Evolutionary conservation across 306 rosid genomes (phyloP), one percentile per base, ranked within the genome.

Genomic region (Senna tora): DNA sequence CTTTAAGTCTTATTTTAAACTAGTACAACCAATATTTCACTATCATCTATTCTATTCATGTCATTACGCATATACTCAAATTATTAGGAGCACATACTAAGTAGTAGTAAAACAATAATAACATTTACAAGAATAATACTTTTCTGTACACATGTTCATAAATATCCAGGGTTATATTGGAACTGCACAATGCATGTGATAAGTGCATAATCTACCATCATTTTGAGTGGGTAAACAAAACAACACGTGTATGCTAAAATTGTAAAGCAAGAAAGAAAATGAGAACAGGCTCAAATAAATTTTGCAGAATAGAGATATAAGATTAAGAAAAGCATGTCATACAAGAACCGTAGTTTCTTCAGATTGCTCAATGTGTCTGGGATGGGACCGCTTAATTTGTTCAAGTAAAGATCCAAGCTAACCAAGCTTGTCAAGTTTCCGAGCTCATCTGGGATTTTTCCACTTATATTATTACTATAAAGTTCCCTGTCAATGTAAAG

Each of bases 331-430:
- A 77, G 66, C 28, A 25, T 60, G 50, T 47, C 97, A 60, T 91
- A 91, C 97, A 91, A 87, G 86, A 88, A 88, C 38, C 95, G 95
- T 59, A 91, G 87, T 71, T 76, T 87, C 56, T 0, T n/a, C 69
- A 91, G 95, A 0, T 64, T 87, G 73, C 88, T 81, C 86, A 91
- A 60, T 5, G 92, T 74, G 33, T 0, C 15, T 3, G 97, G 95
- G 79, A 88, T 91, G 73, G 10, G 4, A 51, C 92, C 92, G 59
- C 0, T 62, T 75, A 91, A 80, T 0, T 0, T 6, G 85, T 91
- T 91, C 89, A 82, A 72, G 86, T 88, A 91, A 78, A 91, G 97
- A 91, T 91, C 97, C 92, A 91, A 85, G 88, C 97, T 91, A 80
- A 91, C 97, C 90, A 91, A 87, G 83, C 84, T 77, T 75, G 85